Evolutionary conservation across 306 rosid genomes (phyloP).

Genomic region (Pterocarpus macrocarpus): DNA sequence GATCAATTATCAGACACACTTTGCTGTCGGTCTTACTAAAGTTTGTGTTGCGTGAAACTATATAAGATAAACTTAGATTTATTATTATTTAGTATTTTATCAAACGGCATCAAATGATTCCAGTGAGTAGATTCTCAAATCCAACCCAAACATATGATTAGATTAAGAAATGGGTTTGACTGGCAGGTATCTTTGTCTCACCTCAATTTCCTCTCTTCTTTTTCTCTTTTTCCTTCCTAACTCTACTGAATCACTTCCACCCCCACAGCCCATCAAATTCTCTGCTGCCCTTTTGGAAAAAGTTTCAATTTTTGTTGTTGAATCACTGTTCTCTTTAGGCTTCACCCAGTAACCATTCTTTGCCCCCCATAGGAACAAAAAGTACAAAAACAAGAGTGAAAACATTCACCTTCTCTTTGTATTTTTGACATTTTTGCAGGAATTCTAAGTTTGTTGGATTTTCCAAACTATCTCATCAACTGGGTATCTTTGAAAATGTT

Average conservation of each 20-base stretch:
- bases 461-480: slow-evolving; percentile 38
- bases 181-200: slow-evolving; percentile 31
- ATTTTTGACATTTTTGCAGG: slow-evolving; percentile 16
- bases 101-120: slow-evolving; percentile 43
- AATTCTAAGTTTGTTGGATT: slow-evolving; percentile 15
- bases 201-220: neutral
- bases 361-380: neutral
- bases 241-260: neutral
- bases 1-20: too few relatives aligned
- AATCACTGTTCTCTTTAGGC: neutral
- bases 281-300: neutral
- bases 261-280: neutral
- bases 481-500: slow-evolving; percentile 46
- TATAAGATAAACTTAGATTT: neutral
- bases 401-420: neutral
- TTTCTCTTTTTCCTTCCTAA: neutral
- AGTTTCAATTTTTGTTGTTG: slow-evolving; percentile 2
- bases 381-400: neutral
- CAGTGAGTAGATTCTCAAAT: slow-evolving; percentile 42
- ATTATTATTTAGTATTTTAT: neutral
- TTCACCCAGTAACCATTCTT: slow-evolving; percentile 26
- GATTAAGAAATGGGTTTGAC: slow-evolving; percentile 49
- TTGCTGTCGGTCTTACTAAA: neutral
- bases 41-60: neutral
- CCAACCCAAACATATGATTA: neutral